phyloP scores from a whole-genome alignment of 1,284 basidiomycete species.

The Sporisorium exsertum region DNA sequence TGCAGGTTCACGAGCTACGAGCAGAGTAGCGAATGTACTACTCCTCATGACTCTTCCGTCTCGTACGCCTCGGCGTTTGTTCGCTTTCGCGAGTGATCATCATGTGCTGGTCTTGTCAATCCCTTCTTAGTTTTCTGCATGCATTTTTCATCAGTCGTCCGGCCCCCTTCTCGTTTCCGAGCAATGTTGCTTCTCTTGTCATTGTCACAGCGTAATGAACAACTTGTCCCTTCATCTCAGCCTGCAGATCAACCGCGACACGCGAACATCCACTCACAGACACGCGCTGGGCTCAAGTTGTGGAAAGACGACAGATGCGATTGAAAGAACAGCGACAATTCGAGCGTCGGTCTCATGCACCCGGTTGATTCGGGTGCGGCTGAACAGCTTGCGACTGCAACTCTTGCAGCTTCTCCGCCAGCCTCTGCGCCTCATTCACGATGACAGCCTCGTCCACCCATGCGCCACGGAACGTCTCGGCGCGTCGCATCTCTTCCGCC shows the following conservation, averaged over 20 bases:
- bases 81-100: constrained; percentile 16
- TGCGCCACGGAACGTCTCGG: constrained; percentile 87
- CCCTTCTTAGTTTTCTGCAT: neutral
- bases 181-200: neutral
- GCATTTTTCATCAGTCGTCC: neutral
- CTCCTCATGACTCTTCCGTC: constrained; percentile 84
- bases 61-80: constrained; percentile 88
- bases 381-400: constrained; percentile 42
- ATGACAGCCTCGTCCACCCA: constrained; percentile 75
- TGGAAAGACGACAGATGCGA: neutral
- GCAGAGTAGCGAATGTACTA: constrained; percentile 84
- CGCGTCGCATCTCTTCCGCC: constrained; percentile 86
- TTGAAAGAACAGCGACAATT: neutral
- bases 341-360: constrained; percentile 3
- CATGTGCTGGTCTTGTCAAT: too few relatives aligned
- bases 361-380: constrained; percentile 18
- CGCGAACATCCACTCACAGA: neutral
- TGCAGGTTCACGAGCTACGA: constrained; percentile 63
- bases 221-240: neutral
- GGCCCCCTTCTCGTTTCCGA: neutral
- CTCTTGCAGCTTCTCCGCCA: constrained; percentile 62
- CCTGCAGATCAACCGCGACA: neutral
- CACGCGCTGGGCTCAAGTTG: neutral
- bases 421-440: constrained; percentile 61
- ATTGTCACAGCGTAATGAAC: neutral